Conservation (phyloP, 2,329 filamentous ascomycete species). For the Thermochaetoides dissita region DNA sequence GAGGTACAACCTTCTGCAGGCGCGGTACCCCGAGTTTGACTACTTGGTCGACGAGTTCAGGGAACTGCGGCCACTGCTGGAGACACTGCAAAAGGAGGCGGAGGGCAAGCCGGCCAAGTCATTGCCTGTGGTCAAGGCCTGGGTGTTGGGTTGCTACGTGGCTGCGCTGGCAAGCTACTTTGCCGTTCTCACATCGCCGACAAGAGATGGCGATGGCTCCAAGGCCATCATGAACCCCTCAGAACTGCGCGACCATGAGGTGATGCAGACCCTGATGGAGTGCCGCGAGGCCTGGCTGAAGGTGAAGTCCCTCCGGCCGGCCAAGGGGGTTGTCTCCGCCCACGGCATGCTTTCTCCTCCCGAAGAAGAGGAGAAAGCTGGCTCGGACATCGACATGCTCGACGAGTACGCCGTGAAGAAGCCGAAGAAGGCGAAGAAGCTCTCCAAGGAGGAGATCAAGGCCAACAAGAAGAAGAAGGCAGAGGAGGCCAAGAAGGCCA, state of each 20-base stretch:
- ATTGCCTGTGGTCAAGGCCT: slow-evolving; percentile 57
- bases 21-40: slow-evolving; percentile 85
- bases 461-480: slow-evolving; percentile 28
- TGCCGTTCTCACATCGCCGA: slow-evolving; percentile 72
- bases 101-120: slow-evolving; percentile 37
- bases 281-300: slow-evolving; percentile 70
- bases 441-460: slow-evolving; percentile 23
- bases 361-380: slow-evolving; percentile 16
- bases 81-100: slow-evolving; percentile 42
- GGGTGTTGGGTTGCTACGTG: slow-evolving; percentile 73
- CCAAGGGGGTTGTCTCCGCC: slow-evolving; percentile 20
- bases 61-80: slow-evolving; percentile 53
- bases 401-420: slow-evolving; percentile 2
- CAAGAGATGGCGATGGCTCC: slow-evolving; percentile 40
- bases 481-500: slow-evolving; percentile 27
- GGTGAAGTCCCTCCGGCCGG: slow-evolving; percentile 50
- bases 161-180: slow-evolving; percentile 88
- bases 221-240: slow-evolving; percentile 53
- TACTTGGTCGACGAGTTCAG: slow-evolving; percentile 69
- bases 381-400: slow-evolving; percentile 12
- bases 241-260: slow-evolving; percentile 76
- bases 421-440: slow-evolving; percentile 17
- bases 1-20: slow-evolving; percentile 58
- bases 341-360: slow-evolving; percentile 22
- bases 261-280: slow-evolving; percentile 74